These are phyloP conservation scores for Datisca glomerata DNA, from an alignment of 306 rosid genomes.

Conservation along the genomic window DNA sequence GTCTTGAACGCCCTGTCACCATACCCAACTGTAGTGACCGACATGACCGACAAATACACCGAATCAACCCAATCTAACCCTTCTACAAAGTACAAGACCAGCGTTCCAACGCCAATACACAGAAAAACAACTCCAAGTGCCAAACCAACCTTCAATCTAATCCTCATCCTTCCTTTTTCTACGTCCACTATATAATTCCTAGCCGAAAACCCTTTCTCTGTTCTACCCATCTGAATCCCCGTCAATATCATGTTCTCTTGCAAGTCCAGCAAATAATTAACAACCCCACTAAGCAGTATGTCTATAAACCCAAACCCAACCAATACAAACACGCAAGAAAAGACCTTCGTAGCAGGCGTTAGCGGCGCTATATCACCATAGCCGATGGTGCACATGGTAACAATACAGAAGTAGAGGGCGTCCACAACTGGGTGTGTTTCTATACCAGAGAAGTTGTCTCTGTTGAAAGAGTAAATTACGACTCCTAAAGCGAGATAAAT, in stretches of 20 bases:
- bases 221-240: slow-evolving; percentile 30
- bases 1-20: slow-evolving; percentile 77
- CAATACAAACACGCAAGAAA: slow-evolving; percentile 62
- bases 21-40: slow-evolving; percentile 79
- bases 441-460: slow-evolving; percentile 38
- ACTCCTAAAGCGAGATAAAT: slow-evolving; percentile 56
- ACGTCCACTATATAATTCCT: slow-evolving; percentile 57
- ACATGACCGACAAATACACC: slow-evolving; percentile 61
- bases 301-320: slow-evolving; percentile 78
- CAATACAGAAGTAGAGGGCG: slow-evolving; percentile 73
- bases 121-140: slow-evolving; percentile 73
- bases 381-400: slow-evolving; percentile 84
- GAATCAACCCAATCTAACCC: slow-evolving; percentile 55
- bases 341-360: slow-evolving; percentile 40
- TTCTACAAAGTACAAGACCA: slow-evolving; percentile 53
- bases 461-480: slow-evolving; percentile 50
- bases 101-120: slow-evolving; percentile 57
- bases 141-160: slow-evolving; percentile 68
- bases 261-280: slow-evolving; percentile 55
- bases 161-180: slow-evolving; percentile 85
- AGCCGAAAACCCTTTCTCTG: slow-evolving; percentile 31
- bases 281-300: slow-evolving; percentile 60
- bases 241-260: slow-evolving; percentile 53
- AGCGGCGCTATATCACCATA: slow-evolving; percentile 69
- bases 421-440: slow-evolving; percentile 69